phyloP scores from a whole-genome alignment of 2,329 filamentous ascomycete genomes.

The Alternaria sp. region DNA sequence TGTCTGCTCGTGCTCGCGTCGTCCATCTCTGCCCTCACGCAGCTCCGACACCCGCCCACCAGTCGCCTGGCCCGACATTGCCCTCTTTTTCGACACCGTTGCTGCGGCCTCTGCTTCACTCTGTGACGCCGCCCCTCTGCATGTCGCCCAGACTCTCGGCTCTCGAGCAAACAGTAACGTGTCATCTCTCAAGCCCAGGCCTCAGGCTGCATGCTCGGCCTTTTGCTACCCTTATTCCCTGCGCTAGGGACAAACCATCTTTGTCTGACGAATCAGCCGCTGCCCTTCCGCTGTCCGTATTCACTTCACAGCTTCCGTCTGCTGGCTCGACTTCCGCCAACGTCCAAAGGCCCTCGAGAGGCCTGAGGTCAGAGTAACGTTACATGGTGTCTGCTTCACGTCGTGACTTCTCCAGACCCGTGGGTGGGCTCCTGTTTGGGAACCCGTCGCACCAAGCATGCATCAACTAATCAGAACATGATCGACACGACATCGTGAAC shows the following conservation, averaged over 20 bases:
- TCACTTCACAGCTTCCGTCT: not conserved
- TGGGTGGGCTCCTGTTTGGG: conserved; percentile 2
- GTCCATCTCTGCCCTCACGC: not conserved
- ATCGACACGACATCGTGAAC: conserved; percentile 14
- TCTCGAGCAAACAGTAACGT: conserved; percentile 8
- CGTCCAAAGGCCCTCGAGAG: not conserved
- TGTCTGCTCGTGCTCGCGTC: not conserved
- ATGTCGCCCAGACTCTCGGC: not conserved
- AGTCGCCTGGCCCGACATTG: not conserved
- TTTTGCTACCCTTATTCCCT: conserved; percentile 12
- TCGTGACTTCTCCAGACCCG: not conserved
- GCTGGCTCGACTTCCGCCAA: conserved; percentile 1
- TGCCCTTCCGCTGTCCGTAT: conserved; percentile 1
- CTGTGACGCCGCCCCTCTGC: not conserved
- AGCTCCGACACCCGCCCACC: not conserved
- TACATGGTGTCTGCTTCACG: conserved; percentile 12
- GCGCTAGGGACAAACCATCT: conserved; percentile 4
- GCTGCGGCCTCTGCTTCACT: conserved; percentile 5
- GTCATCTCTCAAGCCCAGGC: conserved; percentile 15
- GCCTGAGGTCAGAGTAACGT: conserved; percentile 13
- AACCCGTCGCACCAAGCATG: conserved; percentile 7
- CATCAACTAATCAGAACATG: conserved; percentile 2
- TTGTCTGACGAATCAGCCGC: conserved; percentile 13
- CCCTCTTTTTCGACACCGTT: not conserved
- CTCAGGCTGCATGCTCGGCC: conserved; percentile 12